Percentiles rank a stretch among this genome's conserved stretches.
Conservation (phyloP, 331 rosid genomes). For the Spiraea crenata region DNA sequence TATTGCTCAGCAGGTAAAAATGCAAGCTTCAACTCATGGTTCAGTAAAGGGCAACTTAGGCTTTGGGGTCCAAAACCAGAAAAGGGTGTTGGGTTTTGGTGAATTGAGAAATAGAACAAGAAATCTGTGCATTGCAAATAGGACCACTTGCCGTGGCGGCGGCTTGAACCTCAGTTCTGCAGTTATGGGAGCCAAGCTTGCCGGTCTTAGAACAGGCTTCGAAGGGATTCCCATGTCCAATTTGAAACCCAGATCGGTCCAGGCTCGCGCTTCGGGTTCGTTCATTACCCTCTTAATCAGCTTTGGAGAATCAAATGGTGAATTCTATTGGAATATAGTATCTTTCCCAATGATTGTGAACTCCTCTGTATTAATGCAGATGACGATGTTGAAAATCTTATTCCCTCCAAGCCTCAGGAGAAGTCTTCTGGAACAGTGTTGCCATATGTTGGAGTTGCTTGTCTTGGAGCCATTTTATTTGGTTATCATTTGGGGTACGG, state of each 20-base stretch:
- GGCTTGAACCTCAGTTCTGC: conserved; percentile 40
- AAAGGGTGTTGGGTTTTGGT: conserved; percentile 33
- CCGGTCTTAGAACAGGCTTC: conserved; percentile 33
- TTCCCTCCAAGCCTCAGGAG: conserved; percentile 48
- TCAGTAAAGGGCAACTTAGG: conserved; percentile 36
- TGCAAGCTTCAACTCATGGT: conserved; percentile 62
- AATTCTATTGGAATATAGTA: not conserved
- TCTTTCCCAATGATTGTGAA: not conserved
- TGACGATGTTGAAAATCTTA: conserved; percentile 55
- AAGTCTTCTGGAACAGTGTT: conserved; percentile 88
- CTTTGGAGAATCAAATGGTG: not conserved
- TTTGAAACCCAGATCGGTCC: conserved; percentile 61
- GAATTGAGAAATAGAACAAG: conserved; percentile 36
- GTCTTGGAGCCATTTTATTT: conserved; percentile 96
- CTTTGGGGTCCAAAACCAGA: conserved; percentile 48
- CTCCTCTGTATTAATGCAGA: conserved; percentile 43
- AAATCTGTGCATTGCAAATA: conserved; percentile 42
- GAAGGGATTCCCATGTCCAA: conserved; percentile 47
- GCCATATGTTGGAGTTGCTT: conserved; percentile 93
- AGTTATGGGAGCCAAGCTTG: conserved; percentile 45
- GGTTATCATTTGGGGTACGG: conserved; percentile 96
- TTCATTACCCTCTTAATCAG: conserved; percentile 3
- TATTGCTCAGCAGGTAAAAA: conserved; percentile 37
- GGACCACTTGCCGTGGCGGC: conserved; percentile 36
- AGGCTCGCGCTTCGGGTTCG: conserved; percentile 75